A percentile compares a stretch with the other conserved stretches of the same genome.
These are phyloP conservation scores for Solanum hybrid DNA, from an alignment of 305 asterid species.

Conservation along the genomic window DNA sequence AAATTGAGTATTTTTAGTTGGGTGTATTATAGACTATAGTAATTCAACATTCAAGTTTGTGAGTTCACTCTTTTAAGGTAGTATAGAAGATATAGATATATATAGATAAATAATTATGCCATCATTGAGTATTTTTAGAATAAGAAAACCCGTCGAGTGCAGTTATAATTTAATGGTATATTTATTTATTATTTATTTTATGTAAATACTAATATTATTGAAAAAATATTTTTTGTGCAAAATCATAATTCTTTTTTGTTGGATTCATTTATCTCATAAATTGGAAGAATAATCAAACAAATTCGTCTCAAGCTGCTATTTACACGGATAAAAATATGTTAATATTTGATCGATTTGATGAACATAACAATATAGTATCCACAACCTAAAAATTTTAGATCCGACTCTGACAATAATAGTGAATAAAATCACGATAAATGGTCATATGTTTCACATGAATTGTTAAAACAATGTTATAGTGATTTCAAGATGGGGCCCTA, in stretches of 20 bases:
- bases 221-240: not conserved
- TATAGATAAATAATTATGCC: too few relatives aligned
- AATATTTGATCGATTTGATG: not conserved
- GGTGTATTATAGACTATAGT: not conserved
- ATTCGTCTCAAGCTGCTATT: not conserved
- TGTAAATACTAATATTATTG: not conserved
- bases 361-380: not conserved
- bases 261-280: not conserved
- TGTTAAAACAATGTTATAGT: too few relatives aligned
- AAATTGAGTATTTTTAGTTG: not conserved
- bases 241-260: too few relatives aligned
- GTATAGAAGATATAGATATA: not conserved
- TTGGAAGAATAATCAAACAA: not conserved
- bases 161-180: not conserved
- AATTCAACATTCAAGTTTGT: not conserved
- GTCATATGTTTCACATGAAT: too few relatives aligned
- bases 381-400: not conserved
- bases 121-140: not conserved
- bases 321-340: too few relatives aligned
- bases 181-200: too few relatives aligned
- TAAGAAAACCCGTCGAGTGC: not conserved
- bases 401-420: too few relatives aligned
- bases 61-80: not conserved
- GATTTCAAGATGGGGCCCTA: too few relatives aligned
- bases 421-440: too few relatives aligned